Base-by-base conservation (phyloP, 495 filamentous ascomycete species). In the Collariella sp. region DNA sequence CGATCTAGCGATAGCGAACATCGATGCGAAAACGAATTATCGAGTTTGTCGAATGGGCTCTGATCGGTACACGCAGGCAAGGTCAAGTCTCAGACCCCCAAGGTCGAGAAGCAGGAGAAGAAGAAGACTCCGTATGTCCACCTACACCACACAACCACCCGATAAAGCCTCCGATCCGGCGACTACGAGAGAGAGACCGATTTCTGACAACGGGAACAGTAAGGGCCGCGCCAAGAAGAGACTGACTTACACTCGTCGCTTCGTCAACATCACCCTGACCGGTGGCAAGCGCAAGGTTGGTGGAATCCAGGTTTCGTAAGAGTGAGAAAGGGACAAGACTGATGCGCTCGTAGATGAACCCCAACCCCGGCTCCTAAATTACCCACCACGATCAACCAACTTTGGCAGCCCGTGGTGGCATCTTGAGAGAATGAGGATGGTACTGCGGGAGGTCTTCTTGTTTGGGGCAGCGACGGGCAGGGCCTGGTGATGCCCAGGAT, bases 201-300 rank as follows among this genome's bases (percentile, higher is more conserved):
- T 29, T 47, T 54, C 65, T 65, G 46, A 63, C 60, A 41, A 15
- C 9, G 12, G 12, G 18, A 47, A 59, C 35, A 65, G 61, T 71
- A 97, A 99, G 83, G 93, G 93, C 71, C 89, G 93, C 65, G 93
- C 93, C 62, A 91, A 91, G 85, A 99, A 98, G 89, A 84, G 93
- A 67, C 84, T 96, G 65, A 81, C 79, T 61, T 98, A 99, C 81
- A 97, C 90, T 63, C 87, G 93, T 72, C 90, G 93, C 63, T 99
- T 99, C 82, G 94, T 99, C 62, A 99, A 97, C 80, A 91, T 99
- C 70, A 95, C 89, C 65, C 80, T 96, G 83, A 96, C 93, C 55
- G 93, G 93, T 74, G 93, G 93, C 75, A 99, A 99, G 91, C 81
- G 93, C 76, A 97, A 97, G 91, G 89, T 94, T 53, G 59, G 67